Evolutionary conservation across 2,329 filamentous ascomycete species (phyloP), one percentile per base, ranked within the genome.

Genomic region (Achaetomium macrosporum): DNA sequence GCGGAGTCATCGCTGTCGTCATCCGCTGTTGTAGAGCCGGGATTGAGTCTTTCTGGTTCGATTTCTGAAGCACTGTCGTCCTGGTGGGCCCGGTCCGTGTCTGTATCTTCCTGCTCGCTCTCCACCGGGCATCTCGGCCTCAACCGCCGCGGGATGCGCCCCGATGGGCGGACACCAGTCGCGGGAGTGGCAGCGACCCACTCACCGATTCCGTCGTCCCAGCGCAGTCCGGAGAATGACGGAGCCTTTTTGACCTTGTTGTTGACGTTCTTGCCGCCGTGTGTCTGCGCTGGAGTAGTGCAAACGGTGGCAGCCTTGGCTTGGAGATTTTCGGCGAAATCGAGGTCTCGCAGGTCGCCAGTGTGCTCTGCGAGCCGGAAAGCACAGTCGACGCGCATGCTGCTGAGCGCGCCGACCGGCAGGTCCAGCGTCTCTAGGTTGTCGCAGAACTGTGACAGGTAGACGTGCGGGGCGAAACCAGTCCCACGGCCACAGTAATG

Each of bases 311-410:
- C 35, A 15, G n/a, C 35, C 39, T 29, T 35, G 17, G 39, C 51
- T 40, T 54, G 52, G 4, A 79, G 65, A 30, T 65, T 70, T 58
- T 82, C 79, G 3, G 77, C 78, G 59, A 77, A 79, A 10, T 73
- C 74, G 39, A 81, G 70, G 57, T 82, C 78, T 25, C 74, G 68
- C 7, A 81, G 65, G 57, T 79, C 74, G 50, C 74, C 75, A 13
- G 76, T 81, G 49, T 73, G 70, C 53, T 78, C 74, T 1, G 78
- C 77, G 29, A 81, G 64, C 30, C 73, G 62, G 58, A 81, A 79
- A 0, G 78, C 77, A 1, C 71, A 71, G 30, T 79, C 76, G 2
- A 68, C 65, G 30, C 69, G 69, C 33, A 81, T 63, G 17, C 66
- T 69, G 30, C 64, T 57, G 6, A 73, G 56, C 20, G 71, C 64